Conservation (phyloP, 176 grass and related monocot species). For the Zizania latifolia region DNA sequence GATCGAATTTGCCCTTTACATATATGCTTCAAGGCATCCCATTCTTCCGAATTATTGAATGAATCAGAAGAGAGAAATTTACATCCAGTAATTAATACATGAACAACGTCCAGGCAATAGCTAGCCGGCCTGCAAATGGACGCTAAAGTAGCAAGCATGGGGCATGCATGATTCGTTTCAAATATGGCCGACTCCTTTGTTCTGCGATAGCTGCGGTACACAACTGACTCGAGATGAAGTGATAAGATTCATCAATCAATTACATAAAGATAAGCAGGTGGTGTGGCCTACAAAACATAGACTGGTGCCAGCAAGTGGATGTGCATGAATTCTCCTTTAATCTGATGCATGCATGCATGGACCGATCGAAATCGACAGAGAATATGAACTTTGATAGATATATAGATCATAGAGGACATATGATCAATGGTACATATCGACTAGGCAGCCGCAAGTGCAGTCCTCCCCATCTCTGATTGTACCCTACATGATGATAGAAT, state of each 20-base stretch:
- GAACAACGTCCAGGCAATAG: background rate
- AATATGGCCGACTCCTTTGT: conserved; percentile 38
- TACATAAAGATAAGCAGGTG: conserved; percentile 31
- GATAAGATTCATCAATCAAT: conserved; percentile 54
- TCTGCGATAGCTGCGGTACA: background rate
- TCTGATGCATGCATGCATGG: background rate
- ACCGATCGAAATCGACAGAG: background rate
- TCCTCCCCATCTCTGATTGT: conserved; percentile 38
- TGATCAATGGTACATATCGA: background rate
- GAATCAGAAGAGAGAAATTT: background rate
- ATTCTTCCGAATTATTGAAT: background rate
- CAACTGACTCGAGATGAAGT: conserved; percentile 30
- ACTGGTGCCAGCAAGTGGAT: background rate
- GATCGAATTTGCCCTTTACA: too few relatives aligned
- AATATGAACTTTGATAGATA: conserved; percentile 10
- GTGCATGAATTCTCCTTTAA: conserved; percentile 7
- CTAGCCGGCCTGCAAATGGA: background rate
- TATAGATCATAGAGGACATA: too few relatives aligned
- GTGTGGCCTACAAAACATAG: conserved; percentile 14
- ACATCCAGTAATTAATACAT: background rate
- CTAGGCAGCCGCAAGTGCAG: conserved; percentile 35
- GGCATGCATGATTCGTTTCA: background rate
- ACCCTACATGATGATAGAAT: conserved; percentile 25
- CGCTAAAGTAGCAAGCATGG: background rate
- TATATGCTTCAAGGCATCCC: too few relatives aligned